phyloP scores from a whole-genome alignment of 108 stramenopile species.

The Nitzschia inconspicua region DNA sequence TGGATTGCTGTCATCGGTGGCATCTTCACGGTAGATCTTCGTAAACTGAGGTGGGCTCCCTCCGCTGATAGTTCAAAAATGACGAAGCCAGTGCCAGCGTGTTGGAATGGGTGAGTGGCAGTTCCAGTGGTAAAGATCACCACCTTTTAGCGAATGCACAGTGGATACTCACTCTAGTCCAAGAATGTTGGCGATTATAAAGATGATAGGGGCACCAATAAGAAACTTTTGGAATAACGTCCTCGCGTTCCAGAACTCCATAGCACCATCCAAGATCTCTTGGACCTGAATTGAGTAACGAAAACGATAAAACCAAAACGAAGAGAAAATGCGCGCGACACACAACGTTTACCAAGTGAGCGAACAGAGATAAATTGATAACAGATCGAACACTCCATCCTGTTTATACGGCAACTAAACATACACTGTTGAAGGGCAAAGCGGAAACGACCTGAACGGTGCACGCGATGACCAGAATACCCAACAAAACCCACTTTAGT shows the following conservation, averaged over 20 bases:
- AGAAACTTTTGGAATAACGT: slow-evolving; percentile 3
- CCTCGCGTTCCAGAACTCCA: not conserved
- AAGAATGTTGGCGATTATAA: not conserved
- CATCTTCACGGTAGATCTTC: slow-evolving; percentile 5
- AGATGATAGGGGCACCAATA: slow-evolving; percentile 2
- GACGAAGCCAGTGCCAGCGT: not conserved
- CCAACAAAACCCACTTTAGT: not conserved
- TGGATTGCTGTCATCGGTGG: slow-evolving; percentile 17
- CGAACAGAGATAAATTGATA: not conserved
- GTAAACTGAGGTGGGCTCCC: slow-evolving; percentile 1
- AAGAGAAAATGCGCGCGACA: no score
- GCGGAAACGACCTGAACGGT: slow-evolving; percentile 1
- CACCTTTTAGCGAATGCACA: not conserved
- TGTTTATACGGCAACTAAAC: not conserved
- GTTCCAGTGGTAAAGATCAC: not conserved
- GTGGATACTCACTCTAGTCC: slow-evolving; percentile 6
- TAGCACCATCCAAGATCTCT: not conserved
- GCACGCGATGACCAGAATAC: not conserved
- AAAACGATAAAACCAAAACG: not conserved
- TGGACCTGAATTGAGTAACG: not conserved
- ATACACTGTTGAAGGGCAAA: not conserved
- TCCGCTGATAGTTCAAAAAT: slow-evolving; percentile 2
- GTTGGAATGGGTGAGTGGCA: not conserved
- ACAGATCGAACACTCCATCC: not conserved
- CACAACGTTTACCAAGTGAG: not conserved